Conservation (phyloP, 768 basidiomycete species). For the Pulveroboletus sp. region DNA sequence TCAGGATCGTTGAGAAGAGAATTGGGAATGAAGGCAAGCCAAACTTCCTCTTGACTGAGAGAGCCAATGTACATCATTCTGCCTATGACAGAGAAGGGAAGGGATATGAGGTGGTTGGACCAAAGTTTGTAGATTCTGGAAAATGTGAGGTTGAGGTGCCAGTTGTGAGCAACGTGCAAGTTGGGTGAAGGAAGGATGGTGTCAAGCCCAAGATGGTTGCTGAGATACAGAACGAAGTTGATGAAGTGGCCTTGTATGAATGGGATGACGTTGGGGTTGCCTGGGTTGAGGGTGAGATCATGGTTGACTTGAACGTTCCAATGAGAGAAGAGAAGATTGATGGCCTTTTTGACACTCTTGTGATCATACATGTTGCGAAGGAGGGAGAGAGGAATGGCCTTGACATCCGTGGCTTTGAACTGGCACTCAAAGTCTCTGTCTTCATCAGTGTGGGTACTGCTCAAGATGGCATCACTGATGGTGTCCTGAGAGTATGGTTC, state of each 20-base stretch:
- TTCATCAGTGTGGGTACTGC: too few relatives aligned
- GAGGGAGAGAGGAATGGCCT: background rate
- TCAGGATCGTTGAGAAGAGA: background rate
- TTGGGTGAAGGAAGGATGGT: background rate
- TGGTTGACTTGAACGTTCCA: background rate
- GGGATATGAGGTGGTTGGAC: background rate
- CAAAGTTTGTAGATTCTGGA: background rate
- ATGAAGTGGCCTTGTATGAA: background rate
- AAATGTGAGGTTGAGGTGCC: background rate
- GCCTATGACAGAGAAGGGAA: background rate
- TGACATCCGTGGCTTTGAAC: background rate
- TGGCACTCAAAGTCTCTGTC: background rate
- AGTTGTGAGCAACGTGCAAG: background rate
- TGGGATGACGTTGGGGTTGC: background rate
- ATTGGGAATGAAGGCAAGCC: background rate
- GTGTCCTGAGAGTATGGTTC: too few relatives aligned
- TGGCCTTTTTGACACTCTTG: background rate
- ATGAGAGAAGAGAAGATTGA: background rate
- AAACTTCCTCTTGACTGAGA: background rate
- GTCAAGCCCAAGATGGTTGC: background rate
- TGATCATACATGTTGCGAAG: background rate
- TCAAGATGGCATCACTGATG: too few relatives aligned
- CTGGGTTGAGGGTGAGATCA: background rate
- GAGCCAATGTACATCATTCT: background rate
- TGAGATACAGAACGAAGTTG: background rate